Evolutionary conservation across 805 yeast genomes (phyloP), one percentile per base, ranked within the genome.

Genomic region (Yamadazyma ubonensis): DNA sequence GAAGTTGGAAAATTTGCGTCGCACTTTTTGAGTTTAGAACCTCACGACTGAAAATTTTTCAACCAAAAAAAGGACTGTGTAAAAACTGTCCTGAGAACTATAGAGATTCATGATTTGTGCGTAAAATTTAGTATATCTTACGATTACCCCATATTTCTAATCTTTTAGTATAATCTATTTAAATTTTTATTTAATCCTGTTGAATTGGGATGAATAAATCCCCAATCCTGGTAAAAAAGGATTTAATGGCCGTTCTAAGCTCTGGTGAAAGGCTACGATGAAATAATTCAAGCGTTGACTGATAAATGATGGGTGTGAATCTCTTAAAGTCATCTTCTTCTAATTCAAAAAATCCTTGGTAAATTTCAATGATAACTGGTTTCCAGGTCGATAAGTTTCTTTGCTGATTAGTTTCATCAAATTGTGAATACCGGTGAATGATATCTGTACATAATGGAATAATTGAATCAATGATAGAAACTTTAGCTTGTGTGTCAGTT

Each of bases 341-440:
- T 49, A 93, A 73, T 54, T 81, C 86, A 33, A 79, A 77, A 53
- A 82, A 83, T 2, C 96, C 96, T 57, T 85, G 89, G 47, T 83
- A 67, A 17, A 93, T 84, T 57, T 86, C 96, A 23, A 86, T 83
- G 28, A 91, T 88, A 14, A 93, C 97, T 0, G 98, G 97, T 52
- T 85, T 75, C 95, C 97, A 84, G 3, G 95, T 82, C 12, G 77
- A 71, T 31, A 91, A 79, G 58, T 86, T 86, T 54, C 95, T 77
- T 37, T 77, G 79, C 52, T 83, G 88, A 59, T 86, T 91, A 5
- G 78, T 69, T 46, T 85, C 96, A 49, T 86, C 91, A 50, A 90
- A 71, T 2, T 74, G 71, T 22, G 81, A 74, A 58, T 79, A 90
- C 45, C 90, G 78, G 41, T 75, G 75, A 18, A 89, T 74, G 21